Evolutionary conservation across 495 filamentous ascomycete genomes (phyloP), one percentile per base, ranked within the genome.

Genomic region (Clohesyomyces aquaticus): DNA sequence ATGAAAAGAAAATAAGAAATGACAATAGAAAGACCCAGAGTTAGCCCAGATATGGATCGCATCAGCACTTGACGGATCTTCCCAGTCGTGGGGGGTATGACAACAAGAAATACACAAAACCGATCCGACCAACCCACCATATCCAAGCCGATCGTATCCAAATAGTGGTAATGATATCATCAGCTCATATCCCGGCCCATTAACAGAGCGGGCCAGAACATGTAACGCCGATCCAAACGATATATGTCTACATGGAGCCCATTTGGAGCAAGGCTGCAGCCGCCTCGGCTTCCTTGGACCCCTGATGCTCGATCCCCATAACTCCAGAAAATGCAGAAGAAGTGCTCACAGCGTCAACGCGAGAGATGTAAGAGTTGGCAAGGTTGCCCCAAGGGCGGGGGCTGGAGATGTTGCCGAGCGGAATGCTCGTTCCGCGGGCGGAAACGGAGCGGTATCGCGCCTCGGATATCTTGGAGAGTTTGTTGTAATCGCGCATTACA

Each of bases 221-320:
- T 28, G 53, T 42, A 66, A 65, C 67, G 67, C 62, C 57, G 51
- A 53, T 60, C 25, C 49, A 28, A 47, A 61, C 54, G 58, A 21
- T 32, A 38, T 55, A 50, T 66, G 26, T 38, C 42, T 89, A 93
- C 87, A 92, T 89, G 77, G 89, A 91, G 77, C 90, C 89, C 76
- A 95, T 84, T 76, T 85, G 85, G 69, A 95, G 80, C 74, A 95
- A 85, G 57, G 90, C 90, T 75, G 91, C 91, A 64, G 91, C 84
- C 38, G 91, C 91, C 72, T 91, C 90, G 72, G 89, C 87, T 79
- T 95, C 91, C 77, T 81, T 80, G 67, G 71, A 38, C 32, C 14
- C 60, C 47, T 74, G 72, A 60, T 78, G 76, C 59, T 74, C 72
- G 27, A 76, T 75, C 43, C 63, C 67, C 57, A 63, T 48, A 61